These are phyloP conservation scores for Metschnikowia kunwiensis DNA, from an alignment of 805 yeast species.

Conservation along the genomic window DNA sequence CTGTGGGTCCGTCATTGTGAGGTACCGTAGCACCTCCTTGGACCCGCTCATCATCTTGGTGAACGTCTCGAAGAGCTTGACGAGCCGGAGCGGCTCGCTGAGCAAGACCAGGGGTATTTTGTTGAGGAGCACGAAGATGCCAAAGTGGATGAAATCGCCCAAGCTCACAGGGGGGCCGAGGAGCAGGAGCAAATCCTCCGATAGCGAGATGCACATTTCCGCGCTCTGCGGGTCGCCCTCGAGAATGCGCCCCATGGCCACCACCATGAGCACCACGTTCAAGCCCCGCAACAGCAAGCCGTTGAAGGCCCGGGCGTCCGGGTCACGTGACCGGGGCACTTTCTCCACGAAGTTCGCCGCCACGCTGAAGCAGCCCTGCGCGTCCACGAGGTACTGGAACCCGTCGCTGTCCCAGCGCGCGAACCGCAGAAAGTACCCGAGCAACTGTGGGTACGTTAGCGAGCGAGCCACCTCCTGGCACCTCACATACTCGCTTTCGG, in stretches of 20 bases:
- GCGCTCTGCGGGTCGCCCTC: slow-evolving; percentile 8
- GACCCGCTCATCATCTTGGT: slow-evolving; percentile 6
- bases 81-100: slow-evolving; percentile 1
- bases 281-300: slow-evolving; percentile 10
- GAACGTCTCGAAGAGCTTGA: slow-evolving; percentile 4
- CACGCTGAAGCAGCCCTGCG: slow-evolving; percentile 13
- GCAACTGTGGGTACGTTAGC: slow-evolving; percentile 6
- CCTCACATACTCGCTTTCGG: slow-evolving; percentile 2
- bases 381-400: slow-evolving; percentile 12
- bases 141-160: slow-evolving; percentile 14
- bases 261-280: slow-evolving; percentile 7
- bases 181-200: slow-evolving; percentile 6
- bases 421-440: slow-evolving; percentile 9
- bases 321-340: slow-evolving; percentile 4
- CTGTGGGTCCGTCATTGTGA: slow-evolving; percentile 7
- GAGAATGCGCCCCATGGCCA: slow-evolving; percentile 9
- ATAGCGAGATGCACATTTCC: slow-evolving; percentile 7
- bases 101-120: slow-evolving; percentile 11
- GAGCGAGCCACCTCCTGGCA: slow-evolving; percentile 4
- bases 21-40: slow-evolving; percentile 7
- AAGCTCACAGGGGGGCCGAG: slow-evolving; percentile 10
- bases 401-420: slow-evolving; percentile 11
- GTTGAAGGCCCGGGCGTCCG: slow-evolving; percentile 7
- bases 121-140: slow-evolving; percentile 12
- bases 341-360: slow-evolving; percentile 9